Evolutionary conservation across 768 basidiomycete genomes (phyloP).

Genomic region (Sporobolomyces pararoseus): DNA sequence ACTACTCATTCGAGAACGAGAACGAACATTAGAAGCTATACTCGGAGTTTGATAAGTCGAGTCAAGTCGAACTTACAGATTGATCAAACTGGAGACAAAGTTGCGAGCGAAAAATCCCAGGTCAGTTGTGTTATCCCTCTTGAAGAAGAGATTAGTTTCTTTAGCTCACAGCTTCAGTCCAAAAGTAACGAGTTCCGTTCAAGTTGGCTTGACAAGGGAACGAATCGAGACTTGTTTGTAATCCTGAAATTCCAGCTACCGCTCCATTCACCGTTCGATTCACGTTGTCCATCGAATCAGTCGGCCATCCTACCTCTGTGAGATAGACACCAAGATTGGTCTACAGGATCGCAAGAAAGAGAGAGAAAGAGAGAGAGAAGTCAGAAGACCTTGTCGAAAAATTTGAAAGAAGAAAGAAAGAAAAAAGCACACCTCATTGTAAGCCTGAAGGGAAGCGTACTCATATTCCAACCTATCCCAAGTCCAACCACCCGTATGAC

Average conservation of each 20-base stretch:
- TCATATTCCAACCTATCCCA: too few relatives aligned
- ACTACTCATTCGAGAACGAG: conserved; percentile 12
- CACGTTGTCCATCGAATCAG: conserved; percentile 44
- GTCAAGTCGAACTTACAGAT: too few relatives aligned
- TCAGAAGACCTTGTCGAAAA: conserved; percentile 61
- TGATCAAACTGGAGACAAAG: too few relatives aligned
- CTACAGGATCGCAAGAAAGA: too few relatives aligned
- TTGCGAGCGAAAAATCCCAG: not conserved
- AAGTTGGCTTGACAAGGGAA: conserved; percentile 82
- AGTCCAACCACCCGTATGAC: conserved; percentile 75
- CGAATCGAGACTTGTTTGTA: conserved; percentile 71
- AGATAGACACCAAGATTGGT: conserved; percentile 81
- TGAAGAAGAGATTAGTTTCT: not conserved
- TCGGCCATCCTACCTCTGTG: conserved; percentile 71
- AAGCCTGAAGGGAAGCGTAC: too few relatives aligned
- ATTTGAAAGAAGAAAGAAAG: too few relatives aligned
- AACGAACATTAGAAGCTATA: not conserved
- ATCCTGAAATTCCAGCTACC: conserved; percentile 25
- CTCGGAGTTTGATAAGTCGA: too few relatives aligned
- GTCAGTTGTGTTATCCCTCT: not conserved
- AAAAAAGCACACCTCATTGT: too few relatives aligned
- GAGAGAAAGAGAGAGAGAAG: not conserved
- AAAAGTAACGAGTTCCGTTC: conserved; percentile 55
- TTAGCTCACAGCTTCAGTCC: conserved; percentile 54
- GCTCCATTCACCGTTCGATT: conserved; percentile 32